phyloP scores from a whole-genome alignment of 2,329 filamentous ascomycete species.

The Microcyclosporella mali region DNA sequence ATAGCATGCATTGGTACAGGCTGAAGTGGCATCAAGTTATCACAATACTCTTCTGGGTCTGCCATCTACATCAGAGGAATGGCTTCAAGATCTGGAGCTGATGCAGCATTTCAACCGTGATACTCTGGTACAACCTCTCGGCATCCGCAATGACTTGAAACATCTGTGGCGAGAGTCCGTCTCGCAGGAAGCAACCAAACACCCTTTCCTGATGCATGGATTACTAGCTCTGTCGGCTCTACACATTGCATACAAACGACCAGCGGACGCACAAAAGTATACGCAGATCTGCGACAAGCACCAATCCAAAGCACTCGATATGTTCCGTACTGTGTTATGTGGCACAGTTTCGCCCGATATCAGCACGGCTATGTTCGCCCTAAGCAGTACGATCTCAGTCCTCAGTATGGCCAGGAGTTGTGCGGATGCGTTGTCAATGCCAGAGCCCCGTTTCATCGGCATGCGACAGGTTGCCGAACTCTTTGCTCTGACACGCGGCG shows the following conservation, averaged over 20 bases:
- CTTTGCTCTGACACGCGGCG: constrained; percentile 16
- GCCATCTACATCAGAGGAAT: constrained; percentile 9
- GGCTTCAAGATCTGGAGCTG: constrained; percentile 26
- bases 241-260: constrained; percentile 16
- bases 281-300: constrained; percentile 20
- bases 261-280: constrained; percentile 15
- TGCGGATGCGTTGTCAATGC: constrained; percentile 11
- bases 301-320: constrained; percentile 20
- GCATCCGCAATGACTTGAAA: constrained; percentile 10
- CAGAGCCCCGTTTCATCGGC: constrained; percentile 9
- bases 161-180: constrained; percentile 19
- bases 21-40: neutral
- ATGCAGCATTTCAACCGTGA: constrained; percentile 22
- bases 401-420: constrained; percentile 11
- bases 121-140: constrained; percentile 8
- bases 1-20: neutral
- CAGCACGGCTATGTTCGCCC: constrained; percentile 19
- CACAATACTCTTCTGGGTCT: neutral
- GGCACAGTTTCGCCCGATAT: constrained; percentile 16
- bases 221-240: constrained; percentile 23
- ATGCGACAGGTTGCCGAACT: constrained; percentile 19
- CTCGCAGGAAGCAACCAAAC: constrained; percentile 18
- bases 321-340: constrained; percentile 17
- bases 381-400: constrained; percentile 12
- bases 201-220: constrained; percentile 24